Evolutionary conservation across 1,139 yeast species (phyloP), one percentile per base, ranked within the genome.

Genomic region (Suzukiozyma palmioleophila): DNA sequence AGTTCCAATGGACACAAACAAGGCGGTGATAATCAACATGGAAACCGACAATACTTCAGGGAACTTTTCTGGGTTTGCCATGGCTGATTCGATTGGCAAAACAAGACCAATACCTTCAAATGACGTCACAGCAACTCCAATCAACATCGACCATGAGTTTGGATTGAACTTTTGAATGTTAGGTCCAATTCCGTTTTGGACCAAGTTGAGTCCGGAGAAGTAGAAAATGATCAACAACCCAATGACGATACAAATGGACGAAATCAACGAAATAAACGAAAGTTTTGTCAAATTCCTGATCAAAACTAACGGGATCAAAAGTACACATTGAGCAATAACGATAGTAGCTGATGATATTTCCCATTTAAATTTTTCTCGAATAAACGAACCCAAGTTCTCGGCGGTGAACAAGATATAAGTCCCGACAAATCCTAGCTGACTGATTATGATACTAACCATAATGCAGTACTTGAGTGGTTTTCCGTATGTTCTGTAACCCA

Each of bases 51-150:
- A 61, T 3, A 84, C 89, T 49, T 69, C 52, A 3, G 92, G 86
- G 52, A 83, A 84, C 48, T 81, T 72, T 49, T 81, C 81, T 2
- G 92, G 94, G 39, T 79, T 62, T 35, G 69, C 74, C 92, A 84
- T 84, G 3, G 90, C 77, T 39, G 84, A 77, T 53, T 84, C 88
- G 26, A 84, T 83, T 1, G 92, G 94, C 31, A 84, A 74, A 37
- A 84, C 81, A 33, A 84, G 64, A 0, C 94, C 92, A 45, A 84
- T 82, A 1, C 94, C 94, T 62, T 84, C 94, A 53, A 82, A 84
- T 1, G 92, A 81, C 43, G 86, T 84, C 15, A 84, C 87, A 0
- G 90, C 90, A 2, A 85, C 87, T 3, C 94, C 94, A 42, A 84
- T 77, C 47, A 84, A 79, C 66, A 84, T 66, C 2, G 90, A 76